Conservation (phyloP, 805 yeast species). For the Saturnispora besseyi region DNA sequence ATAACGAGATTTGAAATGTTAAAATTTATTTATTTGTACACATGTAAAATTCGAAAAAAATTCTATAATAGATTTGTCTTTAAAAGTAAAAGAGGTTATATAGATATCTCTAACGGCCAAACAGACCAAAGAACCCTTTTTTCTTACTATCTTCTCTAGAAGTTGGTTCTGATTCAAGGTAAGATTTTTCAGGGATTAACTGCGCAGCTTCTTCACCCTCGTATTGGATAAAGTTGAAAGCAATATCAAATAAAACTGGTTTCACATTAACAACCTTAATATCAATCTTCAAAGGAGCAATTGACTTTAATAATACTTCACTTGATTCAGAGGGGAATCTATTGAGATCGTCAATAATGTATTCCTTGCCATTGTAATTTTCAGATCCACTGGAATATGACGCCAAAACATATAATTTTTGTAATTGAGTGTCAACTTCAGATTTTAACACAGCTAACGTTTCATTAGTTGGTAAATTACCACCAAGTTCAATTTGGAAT, state of each 20-base stretch:
- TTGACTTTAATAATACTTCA: constrained; percentile 24
- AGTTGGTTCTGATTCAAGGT: constrained; percentile 15
- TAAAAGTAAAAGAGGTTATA: background rate
- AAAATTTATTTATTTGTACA: background rate
- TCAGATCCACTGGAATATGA: constrained; percentile 30
- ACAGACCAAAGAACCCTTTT: constrained; percentile 66
- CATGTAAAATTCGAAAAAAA: background rate
- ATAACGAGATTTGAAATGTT: background rate
- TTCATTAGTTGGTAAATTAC: constrained; percentile 32
- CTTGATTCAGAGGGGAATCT: constrained; percentile 25
- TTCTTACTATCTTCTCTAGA: constrained; percentile 32
- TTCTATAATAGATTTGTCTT: background rate
- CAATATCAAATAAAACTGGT: constrained; percentile 88
- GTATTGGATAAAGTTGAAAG: constrained; percentile 69
- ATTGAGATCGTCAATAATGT: constrained; percentile 23
- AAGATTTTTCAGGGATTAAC: constrained; percentile 2
- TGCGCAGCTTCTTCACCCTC: constrained; percentile 19
- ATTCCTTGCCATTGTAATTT: constrained; percentile 1
- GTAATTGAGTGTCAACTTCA: constrained; percentile 15
- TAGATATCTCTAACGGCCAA: constrained; percentile 37
- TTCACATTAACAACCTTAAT: constrained; percentile 63
- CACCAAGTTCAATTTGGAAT: constrained; percentile 21
- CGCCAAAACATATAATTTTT: constrained; percentile 39
- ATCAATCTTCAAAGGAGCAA: constrained; percentile 25
- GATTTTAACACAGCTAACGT: constrained; percentile 23